phyloP scores from a whole-genome alignment of 441 rosid genomes.

The Erodium moschatum region DNA sequence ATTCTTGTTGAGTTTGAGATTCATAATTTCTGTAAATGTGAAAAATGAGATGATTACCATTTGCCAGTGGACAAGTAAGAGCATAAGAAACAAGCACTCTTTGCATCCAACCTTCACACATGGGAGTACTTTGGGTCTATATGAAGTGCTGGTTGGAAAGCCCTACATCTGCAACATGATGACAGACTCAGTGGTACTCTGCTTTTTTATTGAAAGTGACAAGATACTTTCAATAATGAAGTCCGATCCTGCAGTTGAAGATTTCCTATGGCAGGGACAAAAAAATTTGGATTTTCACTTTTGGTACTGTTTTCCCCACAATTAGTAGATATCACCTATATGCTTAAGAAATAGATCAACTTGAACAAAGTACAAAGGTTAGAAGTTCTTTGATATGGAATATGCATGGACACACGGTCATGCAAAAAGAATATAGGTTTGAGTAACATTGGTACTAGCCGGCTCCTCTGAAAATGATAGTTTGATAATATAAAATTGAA shows the following conservation, averaged over 20 bases:
- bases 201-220: constrained; percentile 57
- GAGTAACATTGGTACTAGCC: background rate
- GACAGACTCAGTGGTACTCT: constrained; percentile 69
- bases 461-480: background rate
- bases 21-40: constrained; percentile 6
- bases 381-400: too few relatives aligned
- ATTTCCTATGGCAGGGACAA: constrained; percentile 79
- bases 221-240: constrained; percentile 44
- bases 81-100: constrained; percentile 55
- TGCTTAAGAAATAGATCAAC: background rate
- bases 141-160: constrained; percentile 72
- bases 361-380: too few relatives aligned
- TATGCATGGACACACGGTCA: background rate
- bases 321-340: background rate
- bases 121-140: constrained; percentile 87
- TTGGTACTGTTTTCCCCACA: background rate
- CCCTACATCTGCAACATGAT: constrained; percentile 64
- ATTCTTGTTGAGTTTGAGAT: constrained; percentile 8
- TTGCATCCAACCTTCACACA: constrained; percentile 82
- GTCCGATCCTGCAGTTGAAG: constrained; percentile 58
- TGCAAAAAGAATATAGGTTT: background rate
- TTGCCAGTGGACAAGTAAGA: constrained; percentile 76
- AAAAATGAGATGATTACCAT: constrained; percentile 22
- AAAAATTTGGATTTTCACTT: background rate
- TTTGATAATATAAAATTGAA: background rate